Percentiles rank a stretch among this genome's conserved stretches.
Evolutionary conservation across 2,329 filamentous ascomycete species (phyloP).

Genomic region (Lomentospora prolificans): DNA sequence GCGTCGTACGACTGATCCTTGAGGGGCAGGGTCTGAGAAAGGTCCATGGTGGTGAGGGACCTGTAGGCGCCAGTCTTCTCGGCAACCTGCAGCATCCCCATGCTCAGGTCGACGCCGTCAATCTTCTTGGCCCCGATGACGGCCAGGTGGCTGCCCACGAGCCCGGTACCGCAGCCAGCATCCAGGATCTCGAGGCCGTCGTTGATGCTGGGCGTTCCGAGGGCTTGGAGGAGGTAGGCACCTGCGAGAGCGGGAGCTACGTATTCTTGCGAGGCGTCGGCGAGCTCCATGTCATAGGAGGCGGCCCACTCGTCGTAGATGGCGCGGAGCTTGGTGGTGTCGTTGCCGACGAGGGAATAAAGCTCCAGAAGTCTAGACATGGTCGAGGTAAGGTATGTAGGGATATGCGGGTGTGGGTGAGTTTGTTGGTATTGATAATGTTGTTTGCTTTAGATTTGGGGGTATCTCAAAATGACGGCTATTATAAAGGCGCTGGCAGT

Average conservation of each 20-base stretch:
- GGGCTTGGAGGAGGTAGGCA: slow-evolving; percentile 22
- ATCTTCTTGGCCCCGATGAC: slow-evolving; percentile 32
- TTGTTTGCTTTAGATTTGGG: too few relatives aligned
- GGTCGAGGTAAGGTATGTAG: too few relatives aligned
- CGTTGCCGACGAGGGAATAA: slow-evolving; percentile 16
- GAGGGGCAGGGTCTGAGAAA: slow-evolving; percentile 31
- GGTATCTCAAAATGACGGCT: too few relatives aligned
- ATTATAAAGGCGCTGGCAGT: too few relatives aligned
- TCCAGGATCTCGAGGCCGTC: slow-evolving; percentile 32
- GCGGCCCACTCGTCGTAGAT: slow-evolving; percentile 27
- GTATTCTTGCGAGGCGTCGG: slow-evolving; percentile 28
- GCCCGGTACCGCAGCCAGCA: slow-evolving; percentile 46
- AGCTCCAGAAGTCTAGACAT: slow-evolving; percentile 20
- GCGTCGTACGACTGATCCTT: slow-evolving; percentile 35
- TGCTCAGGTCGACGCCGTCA: slow-evolving; percentile 42
- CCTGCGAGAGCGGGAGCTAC: slow-evolving; percentile 29
- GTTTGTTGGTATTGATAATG: too few relatives aligned
- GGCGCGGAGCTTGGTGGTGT: slow-evolving; percentile 16
- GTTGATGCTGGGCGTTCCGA: slow-evolving; percentile 17
- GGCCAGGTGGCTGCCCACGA: slow-evolving; percentile 38
- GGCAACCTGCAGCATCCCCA: slow-evolving; percentile 43
- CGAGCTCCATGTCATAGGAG: slow-evolving; percentile 23
- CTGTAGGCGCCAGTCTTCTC: slow-evolving; percentile 36
- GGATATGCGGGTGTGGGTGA: too few relatives aligned
- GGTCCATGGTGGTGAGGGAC: slow-evolving; percentile 31